These are phyloP conservation scores for Oldenlandia corymbosa DNA, from an alignment of 257 asterid species.

Conservation along the genomic window DNA sequence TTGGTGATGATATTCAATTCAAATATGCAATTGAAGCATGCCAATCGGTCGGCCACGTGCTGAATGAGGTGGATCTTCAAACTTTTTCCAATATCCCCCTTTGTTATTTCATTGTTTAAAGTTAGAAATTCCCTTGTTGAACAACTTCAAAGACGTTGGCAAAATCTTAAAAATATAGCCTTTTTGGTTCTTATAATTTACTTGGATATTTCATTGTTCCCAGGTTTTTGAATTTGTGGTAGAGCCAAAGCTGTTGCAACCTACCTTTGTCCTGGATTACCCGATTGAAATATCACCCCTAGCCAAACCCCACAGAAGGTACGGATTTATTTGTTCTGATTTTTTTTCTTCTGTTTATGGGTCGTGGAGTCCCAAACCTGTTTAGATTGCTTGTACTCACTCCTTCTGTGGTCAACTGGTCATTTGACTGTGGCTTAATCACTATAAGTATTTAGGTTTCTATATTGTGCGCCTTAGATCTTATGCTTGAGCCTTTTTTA, in stretches of 20 bases:
- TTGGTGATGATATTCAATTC: slow-evolving; percentile 32
- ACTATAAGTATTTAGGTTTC: not conserved
- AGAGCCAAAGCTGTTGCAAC: slow-evolving; percentile 80
- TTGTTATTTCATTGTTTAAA: not conserved
- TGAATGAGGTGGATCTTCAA: slow-evolving; percentile 63
- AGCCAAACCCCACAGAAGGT: slow-evolving; percentile 98
- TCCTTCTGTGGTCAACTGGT: too few species aligned
- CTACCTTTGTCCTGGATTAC: slow-evolving; percentile 95
- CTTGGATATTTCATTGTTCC: slow-evolving; percentile 6
- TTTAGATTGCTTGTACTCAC: too few species aligned
- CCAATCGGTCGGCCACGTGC: slow-evolving; percentile 75
- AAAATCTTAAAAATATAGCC: slow-evolving; percentile 3
- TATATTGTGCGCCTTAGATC: not conserved
- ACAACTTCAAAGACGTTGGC: not conserved
- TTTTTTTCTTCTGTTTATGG: not conserved
- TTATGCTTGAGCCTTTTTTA: not conserved
- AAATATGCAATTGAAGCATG: slow-evolving; percentile 57
- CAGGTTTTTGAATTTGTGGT: slow-evolving; percentile 86
- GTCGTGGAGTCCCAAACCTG: not conserved
- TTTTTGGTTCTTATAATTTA: slow-evolving; percentile 15
- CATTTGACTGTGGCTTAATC: not conserved
- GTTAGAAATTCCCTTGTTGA: slow-evolving; percentile 2
- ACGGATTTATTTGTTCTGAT: not conserved
- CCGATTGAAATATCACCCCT: slow-evolving; percentile 95
- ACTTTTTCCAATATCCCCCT: slow-evolving; percentile 8